Percentiles rank a stretch among this genome's conserved stretches.
phyloP scores from a whole-genome alignment of 1,139 yeast genomes.

The Taphrina wiesneri region DNA sequence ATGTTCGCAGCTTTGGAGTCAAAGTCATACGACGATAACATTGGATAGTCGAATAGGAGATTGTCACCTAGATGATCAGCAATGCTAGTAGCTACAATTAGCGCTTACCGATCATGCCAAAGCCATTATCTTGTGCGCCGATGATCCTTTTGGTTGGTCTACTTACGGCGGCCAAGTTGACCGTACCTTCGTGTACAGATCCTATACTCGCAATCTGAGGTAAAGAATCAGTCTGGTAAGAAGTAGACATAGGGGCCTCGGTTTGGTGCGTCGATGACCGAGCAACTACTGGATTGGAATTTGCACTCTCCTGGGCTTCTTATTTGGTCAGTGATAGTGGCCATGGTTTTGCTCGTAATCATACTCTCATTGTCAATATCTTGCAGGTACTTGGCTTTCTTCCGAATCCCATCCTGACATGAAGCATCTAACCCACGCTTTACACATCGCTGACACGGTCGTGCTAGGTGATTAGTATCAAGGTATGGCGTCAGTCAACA shows the following conservation, averaged over 20 bases:
- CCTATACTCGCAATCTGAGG: not conserved
- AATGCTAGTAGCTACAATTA: not conserved
- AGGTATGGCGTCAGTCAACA: not conserved
- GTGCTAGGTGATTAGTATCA: constrained; percentile 35
- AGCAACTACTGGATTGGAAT: not conserved
- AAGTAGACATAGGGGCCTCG: not conserved
- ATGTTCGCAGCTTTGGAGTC: constrained; percentile 78
- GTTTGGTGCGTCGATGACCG: not conserved
- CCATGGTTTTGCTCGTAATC: not conserved
- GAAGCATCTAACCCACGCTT: constrained; percentile 66
- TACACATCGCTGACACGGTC: constrained; percentile 85
- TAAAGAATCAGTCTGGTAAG: not conserved
- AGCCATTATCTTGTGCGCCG: constrained; percentile 2
- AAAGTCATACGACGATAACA: constrained; percentile 46
- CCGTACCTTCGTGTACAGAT: not conserved
- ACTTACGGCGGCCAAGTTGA: not conserved
- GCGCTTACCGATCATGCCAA: not conserved
- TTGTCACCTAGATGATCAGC: constrained; percentile 13
- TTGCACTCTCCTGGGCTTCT: not conserved
- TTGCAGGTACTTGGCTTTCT: constrained; percentile 72
- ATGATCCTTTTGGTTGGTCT: not conserved
- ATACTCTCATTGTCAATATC: constrained; percentile 40
- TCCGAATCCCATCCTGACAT: constrained; percentile 88
- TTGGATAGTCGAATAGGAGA: constrained; percentile 25
- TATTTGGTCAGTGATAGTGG: not conserved